Base-by-base conservation (phyloP, 257 asterid genomes). In the Solanum pimpinellifolium region DNA sequence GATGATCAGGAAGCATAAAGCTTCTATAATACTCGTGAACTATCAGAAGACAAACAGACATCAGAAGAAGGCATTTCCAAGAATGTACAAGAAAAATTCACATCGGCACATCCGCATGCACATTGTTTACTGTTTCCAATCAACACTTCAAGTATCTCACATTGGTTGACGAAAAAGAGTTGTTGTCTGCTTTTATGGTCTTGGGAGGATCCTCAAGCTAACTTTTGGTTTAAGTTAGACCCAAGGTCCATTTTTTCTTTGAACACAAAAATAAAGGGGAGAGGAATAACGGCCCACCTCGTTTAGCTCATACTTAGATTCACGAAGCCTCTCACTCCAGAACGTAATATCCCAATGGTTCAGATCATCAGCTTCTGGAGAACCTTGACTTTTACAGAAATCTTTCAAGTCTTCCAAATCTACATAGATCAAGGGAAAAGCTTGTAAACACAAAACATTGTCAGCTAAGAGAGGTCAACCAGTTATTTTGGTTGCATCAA, bases 321-420 rank as follows among this genome's bases (percentile, higher is more conserved):
- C 99, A 74, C 98, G 97, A 65, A 97, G 98, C 92, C 99, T 95
- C 93, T 97, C 98, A 89, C 98, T 95, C 99, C 99, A 97, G 85
- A 95, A 97, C 90, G 89, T 86, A 86, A 89, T 87, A 86, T 97
- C 99, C 99, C 99, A 97, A 86, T 97, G 93, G 87, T 90, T 93
- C 87, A 97, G 89, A 91, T 89, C 76, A 90, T 94, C 97, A 87
- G 98, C 98, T 90, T 97, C 99, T 73, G 93, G 90, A 84, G 98
- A 95, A 89, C 96, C 97, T 92, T 95, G 98, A 90, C 86, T 91
- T 90, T 94, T 96, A 52, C 97, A 86, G 46, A 96, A 97, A 73
- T 81, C 87, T 88, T 92, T 93, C 90, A 97, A 94, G 85, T 97
- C 99, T 89, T 94, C 97, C 93, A 96, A 89, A 92, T 97, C 99